Percentiles rank a stretch among this genome's conserved stretches.
These are phyloP conservation scores for Priceomyces melissophilus DNA, from an alignment of 805 yeast species.

Conservation along the genomic window DNA sequence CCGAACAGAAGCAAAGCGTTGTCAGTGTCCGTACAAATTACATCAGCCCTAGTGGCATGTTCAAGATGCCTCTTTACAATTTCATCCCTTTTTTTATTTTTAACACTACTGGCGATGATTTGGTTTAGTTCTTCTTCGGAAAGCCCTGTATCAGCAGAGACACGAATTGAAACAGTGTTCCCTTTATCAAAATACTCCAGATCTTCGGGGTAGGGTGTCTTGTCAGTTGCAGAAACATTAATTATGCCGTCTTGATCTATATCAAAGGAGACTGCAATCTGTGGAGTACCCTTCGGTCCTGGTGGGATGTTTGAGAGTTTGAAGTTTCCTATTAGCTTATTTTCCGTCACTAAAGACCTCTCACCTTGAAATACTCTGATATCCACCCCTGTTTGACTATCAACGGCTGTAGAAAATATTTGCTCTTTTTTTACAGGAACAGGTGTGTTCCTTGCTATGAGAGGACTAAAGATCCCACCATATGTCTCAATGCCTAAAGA, in stretches of 20 bases:
- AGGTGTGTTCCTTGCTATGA: slow-evolving; percentile 73
- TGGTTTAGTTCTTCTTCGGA: slow-evolving; percentile 64
- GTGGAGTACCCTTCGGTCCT: slow-evolving; percentile 78
- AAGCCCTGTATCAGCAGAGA: slow-evolving; percentile 66
- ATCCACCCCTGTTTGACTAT: slow-evolving; percentile 81
- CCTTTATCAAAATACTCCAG: slow-evolving; percentile 41
- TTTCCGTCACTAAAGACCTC: slow-evolving; percentile 72
- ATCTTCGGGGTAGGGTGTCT: slow-evolving; percentile 38
- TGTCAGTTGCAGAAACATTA: slow-evolving; percentile 56
- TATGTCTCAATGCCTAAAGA: slow-evolving; percentile 82
- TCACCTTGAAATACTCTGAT: slow-evolving; percentile 81
- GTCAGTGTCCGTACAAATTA: slow-evolving; percentile 83
- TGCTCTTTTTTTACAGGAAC: slow-evolving; percentile 76
- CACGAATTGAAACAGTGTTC: slow-evolving; percentile 58
- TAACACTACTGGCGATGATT: slow-evolving; percentile 64
- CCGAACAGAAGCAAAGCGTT: slow-evolving; percentile 74
- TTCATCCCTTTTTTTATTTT: slow-evolving; percentile 58
- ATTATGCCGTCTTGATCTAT: slow-evolving; percentile 79
- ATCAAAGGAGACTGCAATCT: slow-evolving; percentile 71
- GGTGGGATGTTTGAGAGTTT: slow-evolving; percentile 69
- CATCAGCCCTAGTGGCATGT: slow-evolving; percentile 74
- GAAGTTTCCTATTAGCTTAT: slow-evolving; percentile 73
- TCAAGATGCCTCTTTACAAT: slow-evolving; percentile 60
- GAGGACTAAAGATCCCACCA: slow-evolving; percentile 78
- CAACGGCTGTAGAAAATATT: slow-evolving; percentile 76